These are phyloP conservation scores for Cymbopogon flexuosus DNA, from an alignment of 202 grass and related monocot species.

Conservation along the genomic window DNA sequence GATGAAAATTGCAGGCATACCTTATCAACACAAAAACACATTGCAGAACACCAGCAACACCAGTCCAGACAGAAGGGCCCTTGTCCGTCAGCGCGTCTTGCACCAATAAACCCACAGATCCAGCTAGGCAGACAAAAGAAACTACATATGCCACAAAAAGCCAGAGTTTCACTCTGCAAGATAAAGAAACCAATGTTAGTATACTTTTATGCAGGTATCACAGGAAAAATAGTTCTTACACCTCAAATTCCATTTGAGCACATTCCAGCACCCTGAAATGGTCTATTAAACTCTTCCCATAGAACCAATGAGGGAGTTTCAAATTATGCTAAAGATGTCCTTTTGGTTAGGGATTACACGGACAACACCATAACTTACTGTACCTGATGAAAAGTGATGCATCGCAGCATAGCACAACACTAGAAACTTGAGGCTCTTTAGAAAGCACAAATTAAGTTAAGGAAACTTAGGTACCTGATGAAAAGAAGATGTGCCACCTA, in stretches of 20 bases:
- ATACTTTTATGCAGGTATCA: neutral
- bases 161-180: slow-evolving; percentile 78
- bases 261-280: neutral
- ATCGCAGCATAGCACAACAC: neutral
- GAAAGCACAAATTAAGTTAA: neutral
- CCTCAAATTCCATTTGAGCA: neutral
- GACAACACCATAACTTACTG: neutral
- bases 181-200: slow-evolving; percentile 29
- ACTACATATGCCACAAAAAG: slow-evolving; percentile 90
- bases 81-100: slow-evolving; percentile 75
- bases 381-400: neutral
- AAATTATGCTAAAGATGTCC: neutral
- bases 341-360: neutral
- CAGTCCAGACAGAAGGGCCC: slow-evolving; percentile 73
- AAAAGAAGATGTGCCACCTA: too few species aligned
- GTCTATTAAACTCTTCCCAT: neutral
- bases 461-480: too few species aligned
- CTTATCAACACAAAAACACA: slow-evolving; percentile 89
- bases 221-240: neutral
- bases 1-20: slow-evolving; percentile 35
- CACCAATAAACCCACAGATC: slow-evolving; percentile 81
- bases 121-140: slow-evolving; percentile 82
- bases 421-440: neutral
- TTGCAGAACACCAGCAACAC: slow-evolving; percentile 85
- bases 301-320: neutral